Evolutionary conservation across 1,139 yeast species (phyloP).

Genomic region (Candida buenavistaensis): DNA sequence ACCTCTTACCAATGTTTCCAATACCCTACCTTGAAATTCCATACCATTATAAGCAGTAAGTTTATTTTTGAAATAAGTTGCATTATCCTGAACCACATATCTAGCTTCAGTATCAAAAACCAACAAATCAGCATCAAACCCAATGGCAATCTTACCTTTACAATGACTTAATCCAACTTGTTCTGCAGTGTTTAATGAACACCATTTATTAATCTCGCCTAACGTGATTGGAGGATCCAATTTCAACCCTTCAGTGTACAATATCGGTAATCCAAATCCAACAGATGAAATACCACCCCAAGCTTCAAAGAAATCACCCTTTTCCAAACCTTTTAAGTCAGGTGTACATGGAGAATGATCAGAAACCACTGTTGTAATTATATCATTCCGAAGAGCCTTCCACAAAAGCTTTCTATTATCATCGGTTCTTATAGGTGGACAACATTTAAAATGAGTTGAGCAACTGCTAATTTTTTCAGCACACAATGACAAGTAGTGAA

Average conservation of each 20-base stretch:
- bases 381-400: constrained; percentile 66
- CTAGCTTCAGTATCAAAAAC: constrained; percentile 66
- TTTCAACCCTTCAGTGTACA: constrained; percentile 72
- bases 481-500: constrained; percentile 77
- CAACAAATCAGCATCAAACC: constrained; percentile 85
- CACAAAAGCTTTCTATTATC: constrained; percentile 71
- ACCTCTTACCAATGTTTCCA: constrained; percentile 80
- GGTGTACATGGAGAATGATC: constrained; percentile 98
- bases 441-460: constrained; percentile 84
- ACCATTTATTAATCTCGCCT: constrained; percentile 72
- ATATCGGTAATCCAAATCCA: constrained; percentile 82
- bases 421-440: constrained; percentile 87
- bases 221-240: constrained; percentile 54
- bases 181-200: constrained; percentile 77
- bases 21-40: constrained; percentile 67
- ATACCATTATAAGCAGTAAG: constrained; percentile 82
- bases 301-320: constrained; percentile 86
- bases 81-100: constrained; percentile 58
- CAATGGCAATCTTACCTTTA: constrained; percentile 72
- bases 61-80: constrained; percentile 77
- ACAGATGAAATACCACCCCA: constrained; percentile 99
- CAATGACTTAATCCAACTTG: constrained; percentile 75
- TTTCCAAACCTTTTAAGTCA: constrained; percentile 73
- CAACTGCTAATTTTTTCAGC: constrained; percentile 77
- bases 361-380: constrained; percentile 84